Percentiles rank a stretch among this genome's conserved stretches.
These are phyloP conservation scores for Anacardium occidentale DNA, from an alignment of 345 rosid genomes.

Conservation along the genomic window DNA sequence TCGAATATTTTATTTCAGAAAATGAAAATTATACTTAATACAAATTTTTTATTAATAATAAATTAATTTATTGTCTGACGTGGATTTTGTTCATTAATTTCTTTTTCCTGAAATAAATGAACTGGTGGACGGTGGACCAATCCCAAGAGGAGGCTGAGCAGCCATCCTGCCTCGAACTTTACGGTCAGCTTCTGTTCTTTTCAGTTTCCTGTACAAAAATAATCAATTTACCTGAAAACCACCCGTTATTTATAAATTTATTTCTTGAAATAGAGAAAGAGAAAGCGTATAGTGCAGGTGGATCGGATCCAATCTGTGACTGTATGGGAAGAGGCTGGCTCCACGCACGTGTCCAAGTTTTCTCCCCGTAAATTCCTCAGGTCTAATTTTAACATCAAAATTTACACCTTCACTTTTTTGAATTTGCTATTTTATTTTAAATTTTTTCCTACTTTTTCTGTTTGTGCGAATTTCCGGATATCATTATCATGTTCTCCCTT, in stretches of 20 bases:
- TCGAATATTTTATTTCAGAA: too few species aligned
- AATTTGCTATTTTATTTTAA: slow-evolving; percentile 1
- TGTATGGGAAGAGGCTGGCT: slow-evolving; percentile 17
- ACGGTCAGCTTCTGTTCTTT: not conserved
- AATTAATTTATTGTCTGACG: not conserved
- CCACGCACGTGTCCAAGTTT: slow-evolving; percentile 27
- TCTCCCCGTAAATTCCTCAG: slow-evolving; percentile 14
- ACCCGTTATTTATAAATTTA: not conserved
- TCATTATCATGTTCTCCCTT: slow-evolving; percentile 9
- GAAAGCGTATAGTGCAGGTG: slow-evolving; percentile 12
- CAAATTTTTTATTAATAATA: too few species aligned
- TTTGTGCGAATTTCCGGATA: not conserved
- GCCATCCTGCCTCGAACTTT: slow-evolving; percentile 7
- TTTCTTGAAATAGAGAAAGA: slow-evolving; percentile 2
- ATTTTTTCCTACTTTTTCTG: not conserved
- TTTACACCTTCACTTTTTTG: slow-evolving; percentile 13
- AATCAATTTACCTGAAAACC: not conserved
- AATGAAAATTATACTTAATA: too few species aligned
- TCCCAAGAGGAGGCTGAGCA: not conserved
- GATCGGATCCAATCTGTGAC: slow-evolving; percentile 18
- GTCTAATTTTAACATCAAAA: slow-evolving; percentile 22
- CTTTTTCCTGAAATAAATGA: not conserved
- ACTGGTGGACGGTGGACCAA: not conserved
- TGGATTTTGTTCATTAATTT: not conserved
- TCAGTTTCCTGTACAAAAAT: not conserved